phyloP scores from a whole-genome alignment of 2,329 filamentous ascomycete genomes.

The Biscogniauxia mediterranea region DNA sequence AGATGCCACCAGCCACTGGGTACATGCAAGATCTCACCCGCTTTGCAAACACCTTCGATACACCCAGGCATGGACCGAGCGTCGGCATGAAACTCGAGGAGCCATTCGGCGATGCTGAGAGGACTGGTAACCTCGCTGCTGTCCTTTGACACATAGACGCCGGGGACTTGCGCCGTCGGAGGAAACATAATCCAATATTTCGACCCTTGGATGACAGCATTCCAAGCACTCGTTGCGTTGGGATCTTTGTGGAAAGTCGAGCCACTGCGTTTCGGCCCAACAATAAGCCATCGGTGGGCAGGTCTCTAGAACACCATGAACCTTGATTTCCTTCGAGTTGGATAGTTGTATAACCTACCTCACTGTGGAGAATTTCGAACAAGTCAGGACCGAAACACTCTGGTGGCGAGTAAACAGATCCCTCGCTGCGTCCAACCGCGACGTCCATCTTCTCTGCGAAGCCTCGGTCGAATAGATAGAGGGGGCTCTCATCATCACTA shows the following conservation, averaged over 20 bases:
- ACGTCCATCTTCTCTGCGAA: conserved; percentile 87
- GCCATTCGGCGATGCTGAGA: conserved; percentile 94
- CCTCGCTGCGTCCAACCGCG: conserved; percentile 51
- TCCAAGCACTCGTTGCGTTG: conserved; percentile 81
- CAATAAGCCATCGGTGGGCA: conserved; percentile 88
- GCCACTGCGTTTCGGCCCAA: conserved; percentile 82
- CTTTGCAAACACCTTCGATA: conserved; percentile 77
- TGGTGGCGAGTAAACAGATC: conserved; percentile 71
- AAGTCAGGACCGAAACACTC: conserved; percentile 83
- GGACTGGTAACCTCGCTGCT: conserved; percentile 92
- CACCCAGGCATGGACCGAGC: conserved; percentile 76
- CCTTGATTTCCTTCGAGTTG: not conserved
- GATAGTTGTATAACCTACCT: not conserved
- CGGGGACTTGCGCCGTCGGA: conserved; percentile 73
- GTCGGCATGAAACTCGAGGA: conserved; percentile 83
- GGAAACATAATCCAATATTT: conserved; percentile 99
- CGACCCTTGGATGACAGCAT: conserved; percentile 81
- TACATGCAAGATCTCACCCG: conserved; percentile 87
- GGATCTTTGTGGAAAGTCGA: conserved; percentile 92
- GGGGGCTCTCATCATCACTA: conserved; percentile 79
- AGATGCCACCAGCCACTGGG: conserved; percentile 97
- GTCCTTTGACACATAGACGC: conserved; percentile 85
- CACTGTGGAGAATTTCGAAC: conserved; percentile 67
- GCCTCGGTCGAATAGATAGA: conserved; percentile 86
- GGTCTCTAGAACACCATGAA: conserved; percentile 56